phyloP scores from a whole-genome alignment of 768 basidiomycete species.

The Phaeotremella skinneri region DNA sequence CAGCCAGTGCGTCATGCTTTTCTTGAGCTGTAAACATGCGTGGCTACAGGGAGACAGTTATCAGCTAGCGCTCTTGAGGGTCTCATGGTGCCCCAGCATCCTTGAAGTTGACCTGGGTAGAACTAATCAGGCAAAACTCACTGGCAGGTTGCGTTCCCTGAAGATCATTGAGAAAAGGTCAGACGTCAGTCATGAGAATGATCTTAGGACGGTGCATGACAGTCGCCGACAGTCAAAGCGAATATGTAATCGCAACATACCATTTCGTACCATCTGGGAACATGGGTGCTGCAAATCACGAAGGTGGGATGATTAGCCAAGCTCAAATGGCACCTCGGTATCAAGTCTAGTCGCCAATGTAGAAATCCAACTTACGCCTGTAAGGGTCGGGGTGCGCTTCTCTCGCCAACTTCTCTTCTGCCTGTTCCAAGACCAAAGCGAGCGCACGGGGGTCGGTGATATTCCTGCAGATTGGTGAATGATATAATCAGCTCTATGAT shows the following conservation, averaged over 20 bases:
- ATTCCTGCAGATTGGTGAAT: slow-evolving; percentile 57
- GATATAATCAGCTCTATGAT: slow-evolving; percentile 23
- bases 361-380: slow-evolving; percentile 64
- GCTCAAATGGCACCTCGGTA: slow-evolving; percentile 1
- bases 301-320: not conserved
- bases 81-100: not conserved
- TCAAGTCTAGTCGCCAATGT: not conserved
- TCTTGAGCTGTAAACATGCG: slow-evolving; percentile 50
- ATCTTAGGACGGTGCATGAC: not conserved
- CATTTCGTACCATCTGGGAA: slow-evolving; percentile 95
- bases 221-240: not conserved
- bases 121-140: slow-evolving; percentile 17
- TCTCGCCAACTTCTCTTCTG: slow-evolving; percentile 69
- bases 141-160: slow-evolving; percentile 54
- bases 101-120: not conserved
- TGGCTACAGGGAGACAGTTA: slow-evolving; percentile 25
- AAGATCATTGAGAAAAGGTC: not conserved
- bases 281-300: slow-evolving; percentile 60
- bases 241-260: slow-evolving; percentile 56
- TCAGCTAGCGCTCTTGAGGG: not conserved
- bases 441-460: slow-evolving; percentile 81
- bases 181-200: not conserved
- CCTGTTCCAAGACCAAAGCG: slow-evolving; percentile 70
- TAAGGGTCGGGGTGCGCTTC: slow-evolving; percentile 87
- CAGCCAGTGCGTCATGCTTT: slow-evolving; percentile 29